Conservation (phyloP, 345 rosid species). For the Turnera subulata region DNA sequence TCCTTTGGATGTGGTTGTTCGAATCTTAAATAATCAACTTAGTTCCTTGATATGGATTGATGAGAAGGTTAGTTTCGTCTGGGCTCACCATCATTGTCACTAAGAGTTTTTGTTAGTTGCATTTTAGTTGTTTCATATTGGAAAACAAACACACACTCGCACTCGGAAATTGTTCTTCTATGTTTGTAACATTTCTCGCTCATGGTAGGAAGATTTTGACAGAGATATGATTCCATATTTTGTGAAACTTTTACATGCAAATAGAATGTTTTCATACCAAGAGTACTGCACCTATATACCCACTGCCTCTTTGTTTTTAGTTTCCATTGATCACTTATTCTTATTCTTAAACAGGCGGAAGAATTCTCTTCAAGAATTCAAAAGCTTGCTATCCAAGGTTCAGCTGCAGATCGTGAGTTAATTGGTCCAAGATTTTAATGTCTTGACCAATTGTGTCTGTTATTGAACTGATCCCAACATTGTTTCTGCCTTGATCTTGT, state of each 20-base stretch:
- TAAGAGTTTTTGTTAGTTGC: too few relatives aligned
- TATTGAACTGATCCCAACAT: not conserved
- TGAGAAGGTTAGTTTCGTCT: constrained; percentile 57
- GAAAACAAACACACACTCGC: too few relatives aligned
- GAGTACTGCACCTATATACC: too few relatives aligned
- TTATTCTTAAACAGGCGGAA: constrained; percentile 61
- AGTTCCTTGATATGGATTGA: constrained; percentile 97
- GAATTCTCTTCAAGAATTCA: constrained; percentile 81
- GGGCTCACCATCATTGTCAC: too few relatives aligned
- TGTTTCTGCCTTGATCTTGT: not conserved
- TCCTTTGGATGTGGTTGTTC: constrained; percentile 84
- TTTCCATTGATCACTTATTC: constrained; percentile 6
- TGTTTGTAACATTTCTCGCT: too few relatives aligned
- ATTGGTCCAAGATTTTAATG: constrained; percentile 70
- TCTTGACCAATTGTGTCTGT: too few relatives aligned
- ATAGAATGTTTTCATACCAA: too few relatives aligned
- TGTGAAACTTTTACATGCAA: not conserved
- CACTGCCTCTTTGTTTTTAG: not conserved
- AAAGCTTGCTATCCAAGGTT: constrained; percentile 70
- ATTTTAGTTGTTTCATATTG: too few relatives aligned
- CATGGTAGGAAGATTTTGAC: too few relatives aligned
- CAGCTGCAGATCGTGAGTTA: constrained; percentile 50
- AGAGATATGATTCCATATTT: too few relatives aligned
- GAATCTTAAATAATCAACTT: constrained; percentile 90
- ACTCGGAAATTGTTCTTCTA: too few relatives aligned